Evolutionary conservation across 2,329 filamentous ascomycete genomes (phyloP), one percentile per base, ranked within the genome.

Genomic region (Rhynchosporium secalis): DNA sequence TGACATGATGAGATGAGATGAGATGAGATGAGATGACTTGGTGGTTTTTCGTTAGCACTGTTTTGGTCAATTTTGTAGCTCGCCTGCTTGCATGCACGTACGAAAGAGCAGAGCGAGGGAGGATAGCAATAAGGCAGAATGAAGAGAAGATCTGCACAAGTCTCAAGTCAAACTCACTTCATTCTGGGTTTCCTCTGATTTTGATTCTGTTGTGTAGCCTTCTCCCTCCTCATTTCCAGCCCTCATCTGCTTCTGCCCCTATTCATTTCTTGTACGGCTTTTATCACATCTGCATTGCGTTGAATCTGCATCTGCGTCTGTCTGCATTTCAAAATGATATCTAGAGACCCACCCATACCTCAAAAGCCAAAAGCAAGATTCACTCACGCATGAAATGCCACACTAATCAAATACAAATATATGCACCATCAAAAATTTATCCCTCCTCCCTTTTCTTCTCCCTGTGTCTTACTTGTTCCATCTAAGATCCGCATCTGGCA

Each of bases 21-120:
- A 47, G n/a, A n/a, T n/a, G n/a, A n/a, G n/a, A 49, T 33, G 56
- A 58, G 56, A 38, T 43, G 43, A 46, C 7, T 46, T 46, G 43
- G 43, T 46, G n/a, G 3, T 33, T 54, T 41, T 3, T 26, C 12
- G 20, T 40, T 41, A 36, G 26, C 51, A 20, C n/a, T 12, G n/a
- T 54, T 54, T 20, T 54, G 12, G 13, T 54, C 31, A 28, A 6
- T 49, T 36, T 36, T 36, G 9, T 36, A 36, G 9, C 5, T 10
- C 33, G 6, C 9, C 9, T 41, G 4, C 20, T 36, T 54, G 33
- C n/a, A 13, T 28, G 36, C 3, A 28, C 3, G 9, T n/a, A 26
- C 7, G 15, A 43, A n/a, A 41, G 41, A 7, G 7, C 3, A 45
- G 41, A 45, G 41, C 8, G 31, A 20, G 10, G 31, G 40, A 5